Evolutionary conservation across 176 grass and related monocot genomes (phyloP), one percentile per base, ranked within the genome.

Genomic region (Phragmites australis): DNA sequence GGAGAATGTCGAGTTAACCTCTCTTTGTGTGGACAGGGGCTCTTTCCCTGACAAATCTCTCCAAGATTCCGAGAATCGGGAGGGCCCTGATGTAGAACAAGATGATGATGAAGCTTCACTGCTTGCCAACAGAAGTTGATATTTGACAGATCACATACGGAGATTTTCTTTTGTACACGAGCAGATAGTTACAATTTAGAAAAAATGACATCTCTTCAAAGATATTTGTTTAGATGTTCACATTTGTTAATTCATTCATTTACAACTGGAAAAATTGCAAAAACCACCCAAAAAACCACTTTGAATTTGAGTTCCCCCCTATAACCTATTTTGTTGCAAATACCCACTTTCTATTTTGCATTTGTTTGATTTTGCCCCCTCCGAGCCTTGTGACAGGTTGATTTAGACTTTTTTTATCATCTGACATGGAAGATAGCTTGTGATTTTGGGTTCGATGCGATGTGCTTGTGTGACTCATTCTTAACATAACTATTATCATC

Each of bases 51-150:
- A 47, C 18, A 41, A 32, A 49, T 63, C 41, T 76, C 56, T 22
- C 0, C 46, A 82, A 64, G 71, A 68, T 45, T 34, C 19, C 73
- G 34, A 82, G 59, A 59, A 26, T 9, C 77, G 5, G 8, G 70
- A 92, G 44, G 57, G 57, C 39, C 27, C 37, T n/a, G 74, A 71
- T 56, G 44, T 48, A 48, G 83, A 81, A 55, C 37, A 79, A 70
- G 83, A 84, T 17, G 79, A 92, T 2, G 83, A 83, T 1, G 78
- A 86, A 85, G 84, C 84, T 25, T 89, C 80, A 21, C 64, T 88
- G 14, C 86, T 95, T 65, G 85, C 88, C 77, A 77, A 81, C 55
- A 88, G 81, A 31, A 80, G 79, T 19, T 95, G 85, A 88, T 77
- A 79, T 32, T 67, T 90, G 74, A 88, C 41, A 61, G 12, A 83